Percentiles rank a stretch among this genome's conserved stretches.
Conservation (phyloP, 2,329 filamentous ascomycete species). For the Aphanoascus verrucosus region DNA sequence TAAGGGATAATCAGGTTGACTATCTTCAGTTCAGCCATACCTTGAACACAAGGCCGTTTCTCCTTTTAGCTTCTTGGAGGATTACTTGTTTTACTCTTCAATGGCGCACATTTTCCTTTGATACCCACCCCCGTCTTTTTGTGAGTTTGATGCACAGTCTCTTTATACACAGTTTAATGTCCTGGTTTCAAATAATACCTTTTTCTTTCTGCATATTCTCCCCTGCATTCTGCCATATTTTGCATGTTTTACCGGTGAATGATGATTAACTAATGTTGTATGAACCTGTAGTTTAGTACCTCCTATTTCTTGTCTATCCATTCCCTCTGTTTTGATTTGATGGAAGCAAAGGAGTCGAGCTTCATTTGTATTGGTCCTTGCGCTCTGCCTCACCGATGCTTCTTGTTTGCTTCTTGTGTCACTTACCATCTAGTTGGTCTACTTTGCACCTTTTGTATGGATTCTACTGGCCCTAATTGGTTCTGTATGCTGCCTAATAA, state of each 20-base stretch:
- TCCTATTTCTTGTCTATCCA: background rate
- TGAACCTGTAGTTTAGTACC: too few relatives aligned
- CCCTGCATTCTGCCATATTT: too few relatives aligned
- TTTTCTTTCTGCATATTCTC: too few relatives aligned
- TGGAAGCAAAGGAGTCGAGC: background rate
- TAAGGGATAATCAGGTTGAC: background rate
- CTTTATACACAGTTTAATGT: too few relatives aligned
- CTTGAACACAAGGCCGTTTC: too few relatives aligned
- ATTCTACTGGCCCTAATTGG: too few relatives aligned
- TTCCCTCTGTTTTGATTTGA: background rate
- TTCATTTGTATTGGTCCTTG: background rate
- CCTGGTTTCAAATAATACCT: too few relatives aligned
- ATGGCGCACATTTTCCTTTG: background rate
- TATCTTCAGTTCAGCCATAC: too few relatives aligned
- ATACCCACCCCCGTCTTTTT: background rate
- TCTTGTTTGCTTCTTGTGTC: slow-evolving; percentile 6
- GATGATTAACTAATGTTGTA: too few relatives aligned
- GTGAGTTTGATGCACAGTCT: background rate
- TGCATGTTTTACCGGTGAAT: too few relatives aligned
- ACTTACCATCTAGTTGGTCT: background rate
- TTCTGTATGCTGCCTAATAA: too few relatives aligned
- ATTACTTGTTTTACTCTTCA: background rate
- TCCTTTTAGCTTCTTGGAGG: background rate
- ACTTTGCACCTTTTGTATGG: background rate
- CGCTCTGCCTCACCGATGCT: background rate